Evolutionary conservation across 257 asterid genomes (phyloP).

Genomic region (Solanum corneliomulleri): DNA sequence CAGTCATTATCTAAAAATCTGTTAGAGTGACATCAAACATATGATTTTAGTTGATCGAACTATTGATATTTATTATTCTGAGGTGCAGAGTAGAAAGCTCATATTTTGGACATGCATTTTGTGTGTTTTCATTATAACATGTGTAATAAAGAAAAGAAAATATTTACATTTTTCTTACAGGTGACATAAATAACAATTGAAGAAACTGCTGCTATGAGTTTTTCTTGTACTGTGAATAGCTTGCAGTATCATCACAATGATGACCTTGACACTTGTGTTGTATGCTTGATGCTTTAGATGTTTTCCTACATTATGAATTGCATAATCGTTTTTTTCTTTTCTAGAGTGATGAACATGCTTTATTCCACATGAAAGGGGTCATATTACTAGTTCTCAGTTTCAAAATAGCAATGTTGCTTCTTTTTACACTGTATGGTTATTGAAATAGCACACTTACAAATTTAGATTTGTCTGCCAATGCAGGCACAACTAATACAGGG

Average conservation of each 20-base stretch:
- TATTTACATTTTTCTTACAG: not conserved
- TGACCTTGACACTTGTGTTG: not conserved
- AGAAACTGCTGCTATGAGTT: not conserved
- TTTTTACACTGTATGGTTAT: not conserved
- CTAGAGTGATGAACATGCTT: not conserved
- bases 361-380: not conserved
- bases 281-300: not conserved
- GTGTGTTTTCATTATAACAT: not conserved
- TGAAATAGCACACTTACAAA: not conserved
- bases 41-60: not conserved
- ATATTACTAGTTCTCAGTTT: not conserved
- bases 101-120: not conserved
- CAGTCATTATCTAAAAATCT: not conserved
- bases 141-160: not conserved
- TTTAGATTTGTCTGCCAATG: constrained; percentile 13
- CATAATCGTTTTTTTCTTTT: not conserved
- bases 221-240: not conserved
- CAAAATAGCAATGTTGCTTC: not conserved
- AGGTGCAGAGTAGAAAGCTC: not conserved
- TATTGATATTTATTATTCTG: not conserved
- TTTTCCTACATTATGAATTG: not conserved
- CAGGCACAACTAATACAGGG: constrained; percentile 84
- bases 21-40: not conserved
- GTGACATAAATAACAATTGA: not conserved
- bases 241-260: not conserved